Evolutionary conservation across 2,329 filamentous ascomycete genomes (phyloP).

Genomic region (Alternaria brassicicola): DNA sequence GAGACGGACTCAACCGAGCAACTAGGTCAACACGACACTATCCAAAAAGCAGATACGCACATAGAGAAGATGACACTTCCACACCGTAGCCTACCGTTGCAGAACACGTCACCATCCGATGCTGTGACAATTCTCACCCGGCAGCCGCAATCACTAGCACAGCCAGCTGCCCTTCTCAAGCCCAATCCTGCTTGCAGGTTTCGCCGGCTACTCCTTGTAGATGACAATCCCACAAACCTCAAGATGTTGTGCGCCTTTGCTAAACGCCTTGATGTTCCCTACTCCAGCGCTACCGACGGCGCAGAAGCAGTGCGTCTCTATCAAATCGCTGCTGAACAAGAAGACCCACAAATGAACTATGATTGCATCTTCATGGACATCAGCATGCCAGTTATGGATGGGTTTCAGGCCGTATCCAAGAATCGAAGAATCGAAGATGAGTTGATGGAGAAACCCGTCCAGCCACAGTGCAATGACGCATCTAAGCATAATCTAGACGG

Average conservation of each 20-base stretch:
- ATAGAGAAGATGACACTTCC: neutral
- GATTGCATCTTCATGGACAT: slow-evolving; percentile 41
- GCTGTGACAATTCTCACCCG: neutral
- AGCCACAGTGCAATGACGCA: neutral
- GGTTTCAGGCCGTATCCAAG: slow-evolving; percentile 30
- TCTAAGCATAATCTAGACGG: neutral
- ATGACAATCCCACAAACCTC: slow-evolving; percentile 47
- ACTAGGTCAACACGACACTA: neutral
- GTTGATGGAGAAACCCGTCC: neutral
- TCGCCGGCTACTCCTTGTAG: slow-evolving; percentile 39
- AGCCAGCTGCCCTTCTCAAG: neutral
- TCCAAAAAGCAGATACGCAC: neutral
- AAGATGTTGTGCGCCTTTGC: slow-evolving; percentile 36
- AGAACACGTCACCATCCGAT: neutral
- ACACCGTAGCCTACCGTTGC: neutral
- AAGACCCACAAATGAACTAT: slow-evolving; percentile 7
- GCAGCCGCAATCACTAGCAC: neutral
- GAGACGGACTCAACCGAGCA: neutral
- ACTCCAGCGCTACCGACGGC: slow-evolving; percentile 32
- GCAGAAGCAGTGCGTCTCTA: slow-evolving; percentile 34
- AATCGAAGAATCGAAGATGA: slow-evolving; percentile 32
- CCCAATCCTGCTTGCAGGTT: slow-evolving; percentile 1
- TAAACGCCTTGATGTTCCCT: slow-evolving; percentile 22
- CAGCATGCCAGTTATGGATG: slow-evolving; percentile 43
- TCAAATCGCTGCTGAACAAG: slow-evolving; percentile 6